Percentiles rank a stretch among this genome's conserved stretches.
Evolutionary conservation across 2,329 filamentous ascomycete species (phyloP).

Genomic region (Exophiala alcalophila): DNA sequence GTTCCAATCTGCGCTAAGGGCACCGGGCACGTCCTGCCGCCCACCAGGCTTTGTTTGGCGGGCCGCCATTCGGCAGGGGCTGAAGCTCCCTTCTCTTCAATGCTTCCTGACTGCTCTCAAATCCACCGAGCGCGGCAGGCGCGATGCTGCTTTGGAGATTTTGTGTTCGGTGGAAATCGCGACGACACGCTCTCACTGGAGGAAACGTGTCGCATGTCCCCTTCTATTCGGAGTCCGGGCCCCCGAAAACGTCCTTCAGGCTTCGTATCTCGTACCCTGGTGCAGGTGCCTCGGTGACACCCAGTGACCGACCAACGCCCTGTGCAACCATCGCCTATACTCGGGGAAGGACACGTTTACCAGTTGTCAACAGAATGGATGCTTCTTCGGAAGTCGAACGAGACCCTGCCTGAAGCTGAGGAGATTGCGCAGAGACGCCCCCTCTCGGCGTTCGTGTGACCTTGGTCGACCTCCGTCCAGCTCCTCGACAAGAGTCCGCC

Average conservation of each 20-base stretch:
- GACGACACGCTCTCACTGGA: no score
- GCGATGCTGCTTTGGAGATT: no score
- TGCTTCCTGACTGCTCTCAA: no score
- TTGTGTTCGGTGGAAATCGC: no score
- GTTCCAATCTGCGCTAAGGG: constrained; percentile 8
- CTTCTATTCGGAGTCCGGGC: constrained; percentile 22
- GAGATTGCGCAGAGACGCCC: neutral
- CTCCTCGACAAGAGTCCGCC: no score
- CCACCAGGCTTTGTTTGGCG: constrained; percentile 1
- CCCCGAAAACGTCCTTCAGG: constrained; percentile 8
- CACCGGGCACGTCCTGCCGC: constrained; percentile 1
- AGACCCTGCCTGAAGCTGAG: no score
- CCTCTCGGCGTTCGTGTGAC: constrained; percentile 2
- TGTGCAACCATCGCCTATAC: constrained; percentile 1
- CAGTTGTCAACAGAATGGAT: no score
- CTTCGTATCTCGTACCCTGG: constrained; percentile 24
- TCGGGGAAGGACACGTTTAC: no score
- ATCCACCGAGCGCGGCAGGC: no score
- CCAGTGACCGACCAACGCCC: constrained; percentile 5
- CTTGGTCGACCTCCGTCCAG: no score
- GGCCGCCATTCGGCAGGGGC: constrained; percentile 5
- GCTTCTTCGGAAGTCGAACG: no score
- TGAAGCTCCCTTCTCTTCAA: constrained; percentile 10
- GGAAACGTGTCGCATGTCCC: constrained; percentile 15
- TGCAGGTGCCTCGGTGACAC: no score